These are phyloP conservation scores for Alternaria consortialis DNA, from an alignment of 2,329 filamentous ascomycete species.

Conservation along the genomic window DNA sequence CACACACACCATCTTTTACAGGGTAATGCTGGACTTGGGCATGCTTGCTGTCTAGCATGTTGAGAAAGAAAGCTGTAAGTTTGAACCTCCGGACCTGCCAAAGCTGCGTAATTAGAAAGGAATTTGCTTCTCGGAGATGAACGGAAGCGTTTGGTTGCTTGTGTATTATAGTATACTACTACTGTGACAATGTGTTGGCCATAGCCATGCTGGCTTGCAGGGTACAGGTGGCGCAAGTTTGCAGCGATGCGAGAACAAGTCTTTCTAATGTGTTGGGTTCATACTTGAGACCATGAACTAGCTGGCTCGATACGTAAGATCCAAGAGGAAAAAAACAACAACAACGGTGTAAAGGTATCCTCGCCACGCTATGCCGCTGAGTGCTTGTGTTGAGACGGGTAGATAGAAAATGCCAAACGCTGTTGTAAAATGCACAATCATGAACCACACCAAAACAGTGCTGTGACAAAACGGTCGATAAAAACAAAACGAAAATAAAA, in stretches of 20 bases:
- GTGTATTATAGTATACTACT: slow-evolving; percentile 11
- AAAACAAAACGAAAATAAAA: slow-evolving; percentile 17
- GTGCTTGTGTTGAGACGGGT: slow-evolving; percentile 17
- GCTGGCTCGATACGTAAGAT: neutral
- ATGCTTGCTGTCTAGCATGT: slow-evolving; percentile 9
- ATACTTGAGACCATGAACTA: slow-evolving; percentile 7
- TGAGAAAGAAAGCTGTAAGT: slow-evolving; percentile 20
- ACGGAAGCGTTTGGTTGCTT: slow-evolving; percentile 9
- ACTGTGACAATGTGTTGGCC: slow-evolving; percentile 16
- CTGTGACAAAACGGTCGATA: slow-evolving; percentile 26
- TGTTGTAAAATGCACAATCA: slow-evolving; percentile 35
- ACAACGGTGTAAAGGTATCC: slow-evolving; percentile 24
- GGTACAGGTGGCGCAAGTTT: slow-evolving; percentile 25
- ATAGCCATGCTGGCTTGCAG: slow-evolving; percentile 19
- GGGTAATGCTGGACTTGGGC: slow-evolving; percentile 27
- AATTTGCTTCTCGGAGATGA: slow-evolving; percentile 21
- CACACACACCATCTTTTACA: neutral
- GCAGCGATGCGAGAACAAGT: slow-evolving; percentile 25
- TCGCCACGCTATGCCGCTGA: slow-evolving; percentile 35
- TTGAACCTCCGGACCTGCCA: neutral
- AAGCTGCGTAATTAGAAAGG: slow-evolving; percentile 23
- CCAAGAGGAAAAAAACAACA: slow-evolving; percentile 21
- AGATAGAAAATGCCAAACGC: slow-evolving; percentile 21
- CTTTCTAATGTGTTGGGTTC: slow-evolving; percentile 23
- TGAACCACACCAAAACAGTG: slow-evolving; percentile 30